Evolutionary conservation across 2,329 filamentous ascomycete species (phyloP).

Genomic region (Monilinia fructicola): DNA sequence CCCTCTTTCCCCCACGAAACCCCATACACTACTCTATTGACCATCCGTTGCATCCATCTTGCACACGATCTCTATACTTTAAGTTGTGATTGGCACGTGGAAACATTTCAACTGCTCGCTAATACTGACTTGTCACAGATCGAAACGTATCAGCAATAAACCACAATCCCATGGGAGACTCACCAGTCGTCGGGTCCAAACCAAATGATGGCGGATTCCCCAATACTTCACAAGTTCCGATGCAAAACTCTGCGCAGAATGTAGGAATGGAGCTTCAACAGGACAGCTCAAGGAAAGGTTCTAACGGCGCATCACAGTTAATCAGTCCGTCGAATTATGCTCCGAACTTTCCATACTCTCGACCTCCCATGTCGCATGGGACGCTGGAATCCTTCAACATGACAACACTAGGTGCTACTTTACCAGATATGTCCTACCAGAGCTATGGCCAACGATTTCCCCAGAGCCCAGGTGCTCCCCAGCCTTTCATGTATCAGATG

Average conservation of each 20-base stretch:
- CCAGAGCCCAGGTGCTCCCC: slow-evolving; percentile 26
- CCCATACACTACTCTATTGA: neutral
- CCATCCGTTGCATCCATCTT: neutral
- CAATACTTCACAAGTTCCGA: slow-evolving; percentile 12
- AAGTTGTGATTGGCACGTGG: slow-evolving; percentile 15
- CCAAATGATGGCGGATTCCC: slow-evolving; percentile 18
- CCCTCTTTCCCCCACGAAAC: neutral
- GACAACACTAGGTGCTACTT: slow-evolving; percentile 30
- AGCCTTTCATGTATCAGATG: slow-evolving; percentile 31
- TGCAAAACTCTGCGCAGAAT: slow-evolving; percentile 24
- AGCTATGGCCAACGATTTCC: slow-evolving; percentile 34
- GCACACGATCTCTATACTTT: neutral
- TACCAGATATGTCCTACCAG: slow-evolving; percentile 36
- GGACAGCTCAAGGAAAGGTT: slow-evolving; percentile 9
- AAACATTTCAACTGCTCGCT: neutral
- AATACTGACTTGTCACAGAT: slow-evolving; percentile 11
- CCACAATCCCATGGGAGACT: slow-evolving; percentile 22
- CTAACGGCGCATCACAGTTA: slow-evolving; percentile 17
- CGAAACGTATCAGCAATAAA: neutral
- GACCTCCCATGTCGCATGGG: slow-evolving; percentile 23
- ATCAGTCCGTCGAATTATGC: slow-evolving; percentile 21
- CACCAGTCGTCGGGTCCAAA: slow-evolving; percentile 17
- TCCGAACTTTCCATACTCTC: slow-evolving; percentile 17
- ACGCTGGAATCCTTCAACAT: slow-evolving; percentile 35
- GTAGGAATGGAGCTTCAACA: slow-evolving; percentile 23